Evolutionary conservation across 179 eudicot genomes (phyloP).

Genomic region (Beta macrorhiza): DNA sequence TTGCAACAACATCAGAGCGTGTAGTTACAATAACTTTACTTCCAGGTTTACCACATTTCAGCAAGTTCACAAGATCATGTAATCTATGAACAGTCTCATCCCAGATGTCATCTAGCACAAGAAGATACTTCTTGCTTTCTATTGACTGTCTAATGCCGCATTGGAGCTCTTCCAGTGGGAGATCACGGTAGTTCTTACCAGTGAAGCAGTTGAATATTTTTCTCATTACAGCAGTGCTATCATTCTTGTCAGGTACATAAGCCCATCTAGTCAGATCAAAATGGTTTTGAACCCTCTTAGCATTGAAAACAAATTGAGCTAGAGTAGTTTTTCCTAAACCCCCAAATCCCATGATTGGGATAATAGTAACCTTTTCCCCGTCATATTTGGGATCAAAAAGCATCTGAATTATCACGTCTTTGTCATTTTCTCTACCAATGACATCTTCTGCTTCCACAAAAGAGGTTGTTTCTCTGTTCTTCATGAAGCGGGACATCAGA

Average conservation of each 20-base stretch:
- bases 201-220: background rate
- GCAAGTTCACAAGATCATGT: background rate
- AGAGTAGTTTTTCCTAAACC: conserved; percentile 27
- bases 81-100: conserved; percentile 12
- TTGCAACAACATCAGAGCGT: conserved; percentile 18
- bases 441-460: background rate
- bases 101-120: conserved; percentile 22
- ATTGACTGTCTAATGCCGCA: background rate
- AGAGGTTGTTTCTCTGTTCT: conserved; percentile 18
- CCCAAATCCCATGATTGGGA: conserved; percentile 24
- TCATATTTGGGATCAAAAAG: conserved; percentile 1
- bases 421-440: conserved; percentile 14
- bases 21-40: conserved; percentile 26
- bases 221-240: background rate
- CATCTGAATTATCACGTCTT: conserved; percentile 7
- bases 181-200: background rate
- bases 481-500: background rate
- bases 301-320: conserved; percentile 25
- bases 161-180: background rate
- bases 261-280: conserved; percentile 21
- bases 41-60: conserved; percentile 10
- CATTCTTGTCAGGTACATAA: background rate
- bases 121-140: conserved; percentile 1
- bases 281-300: conserved; percentile 3
- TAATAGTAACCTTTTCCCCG: background rate